Conservation (phyloP, 371 early-diverging fungal genomes). For the Saksenaea vasiformis region DNA sequence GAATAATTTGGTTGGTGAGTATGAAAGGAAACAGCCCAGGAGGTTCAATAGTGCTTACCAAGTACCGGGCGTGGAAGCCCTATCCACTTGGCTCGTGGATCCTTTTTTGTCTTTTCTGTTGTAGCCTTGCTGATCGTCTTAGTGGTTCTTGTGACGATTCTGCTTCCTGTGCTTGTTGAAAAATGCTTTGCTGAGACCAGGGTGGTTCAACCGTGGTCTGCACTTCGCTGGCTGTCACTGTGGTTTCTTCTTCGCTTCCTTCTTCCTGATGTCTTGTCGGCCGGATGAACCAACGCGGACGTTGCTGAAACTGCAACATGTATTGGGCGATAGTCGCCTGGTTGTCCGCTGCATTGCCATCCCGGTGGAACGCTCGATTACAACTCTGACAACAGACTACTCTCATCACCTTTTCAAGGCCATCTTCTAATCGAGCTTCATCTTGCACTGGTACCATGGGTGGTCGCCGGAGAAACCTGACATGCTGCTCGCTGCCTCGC, state of each 20-base stretch:
- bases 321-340: neutral
- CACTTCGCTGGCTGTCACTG: neutral
- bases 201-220: neutral
- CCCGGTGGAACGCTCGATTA: neutral
- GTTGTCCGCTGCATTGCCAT: neutral
- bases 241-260: neutral
- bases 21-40: neutral
- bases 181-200: neutral
- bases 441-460: neutral
- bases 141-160: neutral
- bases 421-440: neutral
- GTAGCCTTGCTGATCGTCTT: neutral
- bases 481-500: neutral
- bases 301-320: neutral
- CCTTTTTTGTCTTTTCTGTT: neutral
- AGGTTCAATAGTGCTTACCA: neutral
- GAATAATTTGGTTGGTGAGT: neutral
- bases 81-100: neutral
- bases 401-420: neutral
- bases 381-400: neutral
- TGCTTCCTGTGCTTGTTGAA: neutral
- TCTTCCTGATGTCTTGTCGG: neutral
- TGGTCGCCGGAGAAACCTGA: neutral
- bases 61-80: neutral
- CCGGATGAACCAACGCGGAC: too few relatives aligned